Percentiles rank a stretch among this genome's conserved stretches.
Conservation (phyloP, 2,329 filamentous ascomycete genomes). For the Fusarium avenaceum region DNA sequence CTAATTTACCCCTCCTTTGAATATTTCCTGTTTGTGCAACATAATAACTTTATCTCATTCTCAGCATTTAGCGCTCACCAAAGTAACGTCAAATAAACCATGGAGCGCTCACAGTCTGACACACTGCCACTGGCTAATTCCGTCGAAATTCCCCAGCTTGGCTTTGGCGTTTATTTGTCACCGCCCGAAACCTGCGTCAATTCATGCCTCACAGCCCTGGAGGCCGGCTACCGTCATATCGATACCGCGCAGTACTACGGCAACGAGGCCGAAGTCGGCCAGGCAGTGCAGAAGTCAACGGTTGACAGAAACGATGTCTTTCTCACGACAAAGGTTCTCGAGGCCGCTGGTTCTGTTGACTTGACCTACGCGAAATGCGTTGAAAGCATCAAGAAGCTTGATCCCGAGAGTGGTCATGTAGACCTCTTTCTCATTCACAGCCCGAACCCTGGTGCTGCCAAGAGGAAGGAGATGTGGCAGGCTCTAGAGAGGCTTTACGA, state of each 20-base stretch:
- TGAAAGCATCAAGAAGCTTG: constrained; percentile 73
- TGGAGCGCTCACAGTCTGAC: constrained; percentile 35
- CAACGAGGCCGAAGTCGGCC: constrained; percentile 62
- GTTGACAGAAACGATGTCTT: constrained; percentile 63
- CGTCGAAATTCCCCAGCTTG: constrained; percentile 70
- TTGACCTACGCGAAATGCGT: constrained; percentile 70
- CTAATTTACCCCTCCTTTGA: constrained; percentile 24
- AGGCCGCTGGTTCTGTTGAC: constrained; percentile 62
- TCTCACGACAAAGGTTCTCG: constrained; percentile 67
- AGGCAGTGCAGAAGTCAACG: constrained; percentile 61
- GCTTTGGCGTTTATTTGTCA: constrained; percentile 78
- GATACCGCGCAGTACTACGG: constrained; percentile 58
- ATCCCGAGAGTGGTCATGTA: constrained; percentile 69
- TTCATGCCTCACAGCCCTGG: constrained; percentile 69
- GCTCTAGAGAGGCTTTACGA: constrained; percentile 72
- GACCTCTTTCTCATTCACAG: constrained; percentile 79
- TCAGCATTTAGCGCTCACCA: neutral
- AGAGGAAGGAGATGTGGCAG: constrained; percentile 74
- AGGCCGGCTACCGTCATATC: constrained; percentile 69
- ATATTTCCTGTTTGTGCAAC: neutral
- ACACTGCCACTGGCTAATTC: constrained; percentile 44
- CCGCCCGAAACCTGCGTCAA: constrained; percentile 65
- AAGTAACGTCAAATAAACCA: neutral
- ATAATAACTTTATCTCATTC: neutral
- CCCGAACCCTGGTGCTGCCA: constrained; percentile 66